Evolutionary conservation across 75 land plant species (phyloP).

Genomic region (Picea glauca): DNA sequence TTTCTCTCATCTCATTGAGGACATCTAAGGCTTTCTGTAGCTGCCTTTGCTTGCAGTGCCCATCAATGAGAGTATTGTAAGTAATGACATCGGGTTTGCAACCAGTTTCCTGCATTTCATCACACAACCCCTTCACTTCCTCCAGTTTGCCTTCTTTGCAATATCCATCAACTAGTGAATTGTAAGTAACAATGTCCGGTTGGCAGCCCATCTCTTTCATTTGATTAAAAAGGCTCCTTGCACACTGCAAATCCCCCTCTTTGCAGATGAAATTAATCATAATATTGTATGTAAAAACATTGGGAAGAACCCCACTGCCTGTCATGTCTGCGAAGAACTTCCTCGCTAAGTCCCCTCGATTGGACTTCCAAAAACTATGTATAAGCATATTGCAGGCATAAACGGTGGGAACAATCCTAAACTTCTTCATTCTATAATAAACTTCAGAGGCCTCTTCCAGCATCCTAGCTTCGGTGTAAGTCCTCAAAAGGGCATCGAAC

Average conservation of each 20-base stretch:
- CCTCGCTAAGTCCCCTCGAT: slow-evolving; percentile 19
- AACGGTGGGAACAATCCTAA: slow-evolving; percentile 41
- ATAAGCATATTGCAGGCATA: slow-evolving; percentile 68
- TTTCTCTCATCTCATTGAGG: slow-evolving; percentile 30
- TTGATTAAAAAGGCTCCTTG: slow-evolving; percentile 31
- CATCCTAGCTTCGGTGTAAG: too few relatives aligned
- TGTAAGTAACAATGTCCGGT: slow-evolving; percentile 59
- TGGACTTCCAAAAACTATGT: slow-evolving; percentile 39
- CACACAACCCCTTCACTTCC: slow-evolving; percentile 32
- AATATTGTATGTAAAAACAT: slow-evolving; percentile 51
- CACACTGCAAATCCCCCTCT: slow-evolving; percentile 43
- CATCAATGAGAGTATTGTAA: slow-evolving; percentile 64
- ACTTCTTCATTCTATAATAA: slow-evolving; percentile 44
- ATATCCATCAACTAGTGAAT: slow-evolving; percentile 49
- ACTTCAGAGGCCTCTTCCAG: slow-evolving; percentile 37
- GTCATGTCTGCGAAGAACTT: slow-evolving; percentile 54
- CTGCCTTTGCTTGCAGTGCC: slow-evolving; percentile 49
- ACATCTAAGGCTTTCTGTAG: slow-evolving; percentile 33
- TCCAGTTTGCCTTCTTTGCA: slow-evolving; percentile 50
- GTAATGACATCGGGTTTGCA: slow-evolving; percentile 62
- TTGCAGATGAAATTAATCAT: slow-evolving; percentile 57
- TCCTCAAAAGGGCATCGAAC: too few relatives aligned
- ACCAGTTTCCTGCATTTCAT: slow-evolving; percentile 45
- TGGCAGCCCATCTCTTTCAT: slow-evolving; percentile 38
- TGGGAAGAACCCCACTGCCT: slow-evolving; percentile 21